Evolutionary conservation across 2,329 filamentous ascomycete species (phyloP).

Genomic region (Stagonosporopsis tanaceti): DNA sequence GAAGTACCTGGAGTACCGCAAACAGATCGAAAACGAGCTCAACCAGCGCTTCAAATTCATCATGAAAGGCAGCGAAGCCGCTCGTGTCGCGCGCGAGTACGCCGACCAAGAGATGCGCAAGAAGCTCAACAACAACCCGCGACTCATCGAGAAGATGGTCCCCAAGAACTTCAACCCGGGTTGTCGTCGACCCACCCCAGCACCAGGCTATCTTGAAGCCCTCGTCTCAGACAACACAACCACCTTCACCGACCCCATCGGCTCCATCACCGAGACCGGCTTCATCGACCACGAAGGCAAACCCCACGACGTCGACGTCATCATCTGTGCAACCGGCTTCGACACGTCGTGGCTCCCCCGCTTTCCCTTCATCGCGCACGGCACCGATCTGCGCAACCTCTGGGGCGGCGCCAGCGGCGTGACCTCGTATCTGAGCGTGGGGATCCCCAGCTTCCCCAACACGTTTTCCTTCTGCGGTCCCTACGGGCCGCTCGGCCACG

Average conservation of each 20-base stretch:
- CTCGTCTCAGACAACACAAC: constrained; percentile 28
- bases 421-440: constrained; percentile 53
- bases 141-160: constrained; percentile 55
- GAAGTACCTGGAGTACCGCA: constrained; percentile 58
- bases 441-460: constrained; percentile 55
- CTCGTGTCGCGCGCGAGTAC: constrained; percentile 53
- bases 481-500: constrained; percentile 33
- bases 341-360: constrained; percentile 43
- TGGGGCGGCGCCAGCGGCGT: constrained; percentile 49
- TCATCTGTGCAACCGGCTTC: constrained; percentile 55
- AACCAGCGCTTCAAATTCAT: constrained; percentile 64
- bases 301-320: constrained; percentile 49
- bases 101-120: constrained; percentile 51
- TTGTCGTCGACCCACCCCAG: constrained; percentile 36
- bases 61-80: constrained; percentile 58
- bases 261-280: constrained; percentile 29
- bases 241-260: constrained; percentile 31
- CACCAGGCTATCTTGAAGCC: constrained; percentile 34
- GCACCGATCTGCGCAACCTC: constrained; percentile 43
- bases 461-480: constrained; percentile 54
- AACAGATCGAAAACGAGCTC: constrained; percentile 59
- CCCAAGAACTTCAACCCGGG: constrained; percentile 50
- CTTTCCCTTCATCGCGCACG: constrained; percentile 39
- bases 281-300: constrained; percentile 32
- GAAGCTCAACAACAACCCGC: constrained; percentile 50